Evolutionary conservation across 2,329 filamentous ascomycete genomes (phyloP).

Genomic region (Stagonosporopsis rhizophila): DNA sequence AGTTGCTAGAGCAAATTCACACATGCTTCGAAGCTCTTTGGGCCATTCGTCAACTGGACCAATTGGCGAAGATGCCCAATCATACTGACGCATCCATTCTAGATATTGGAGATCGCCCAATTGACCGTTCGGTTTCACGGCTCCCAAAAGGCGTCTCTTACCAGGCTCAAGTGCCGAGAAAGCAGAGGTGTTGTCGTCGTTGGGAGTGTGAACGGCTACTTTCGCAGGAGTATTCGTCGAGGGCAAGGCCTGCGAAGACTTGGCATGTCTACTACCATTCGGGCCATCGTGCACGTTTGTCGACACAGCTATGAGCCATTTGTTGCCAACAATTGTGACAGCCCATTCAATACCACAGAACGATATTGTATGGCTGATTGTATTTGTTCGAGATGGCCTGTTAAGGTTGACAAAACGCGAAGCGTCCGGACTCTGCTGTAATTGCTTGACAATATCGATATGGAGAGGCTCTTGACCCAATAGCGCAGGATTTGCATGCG

Average conservation of each 20-base stretch:
- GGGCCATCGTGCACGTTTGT: not conserved
- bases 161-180: not conserved
- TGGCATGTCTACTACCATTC: too few species aligned
- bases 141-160: constrained; percentile 1
- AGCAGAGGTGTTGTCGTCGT: too few species aligned
- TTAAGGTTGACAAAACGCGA: not conserved
- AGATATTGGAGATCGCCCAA: constrained; percentile 60
- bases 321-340: not conserved
- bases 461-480: not conserved
- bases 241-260: not conserved
- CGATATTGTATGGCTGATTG: not conserved
- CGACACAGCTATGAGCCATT: constrained; percentile 4
- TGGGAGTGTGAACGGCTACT: not conserved
- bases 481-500: constrained; percentile 11
- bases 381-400: too few species aligned
- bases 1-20: constrained; percentile 72
- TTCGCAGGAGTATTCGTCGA: not conserved
- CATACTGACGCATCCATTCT: constrained; percentile 70
- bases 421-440: not conserved
- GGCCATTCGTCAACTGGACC: constrained; percentile 77
- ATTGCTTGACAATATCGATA: not conserved
- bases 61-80: constrained; percentile 75
- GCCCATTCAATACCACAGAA: constrained; percentile 4
- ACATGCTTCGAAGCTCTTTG: constrained; percentile 73
- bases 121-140: not conserved